Percentiles rank a stretch among this genome's conserved stretches.
Evolutionary conservation across 2,329 filamentous ascomycete species (phyloP).

Genomic region (Phaeosphaeriaceae sp.): DNA sequence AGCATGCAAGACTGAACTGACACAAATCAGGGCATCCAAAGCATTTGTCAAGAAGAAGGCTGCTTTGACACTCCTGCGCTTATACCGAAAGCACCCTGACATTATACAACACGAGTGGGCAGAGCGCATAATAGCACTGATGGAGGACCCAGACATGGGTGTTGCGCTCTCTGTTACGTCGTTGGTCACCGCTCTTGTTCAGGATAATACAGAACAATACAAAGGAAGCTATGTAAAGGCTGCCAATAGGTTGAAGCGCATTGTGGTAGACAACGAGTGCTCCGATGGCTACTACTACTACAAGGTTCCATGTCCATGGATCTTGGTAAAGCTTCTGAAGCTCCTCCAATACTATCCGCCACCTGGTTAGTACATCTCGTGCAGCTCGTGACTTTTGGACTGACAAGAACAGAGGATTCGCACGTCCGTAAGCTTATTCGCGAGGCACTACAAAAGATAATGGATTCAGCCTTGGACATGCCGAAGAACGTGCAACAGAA

Average conservation of each 20-base stretch:
- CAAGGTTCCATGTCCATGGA: constrained; percentile 98
- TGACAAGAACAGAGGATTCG: constrained; percentile 73
- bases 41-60: constrained; percentile 99
- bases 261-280: constrained; percentile 89
- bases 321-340: constrained; percentile 92
- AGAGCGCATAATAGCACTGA: constrained; percentile 96
- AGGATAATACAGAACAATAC: constrained; percentile 94
- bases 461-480: constrained; percentile 89
- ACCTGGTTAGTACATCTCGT: constrained; percentile 65
- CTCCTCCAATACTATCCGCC: constrained; percentile 96
- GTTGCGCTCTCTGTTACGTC: constrained; percentile 96
- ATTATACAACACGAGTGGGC: constrained; percentile 98
- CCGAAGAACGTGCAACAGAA: constrained; percentile 99
- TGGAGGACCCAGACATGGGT: constrained; percentile 95
- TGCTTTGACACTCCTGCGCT: constrained; percentile 85
- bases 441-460: constrained; percentile 86
- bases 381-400: background rate
- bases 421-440: constrained; percentile 91
- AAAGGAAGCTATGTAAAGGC: constrained; percentile 94
- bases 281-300: constrained; percentile 95
- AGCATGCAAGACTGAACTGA: constrained; percentile 25
- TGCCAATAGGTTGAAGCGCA: constrained; percentile 84
- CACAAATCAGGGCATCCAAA: constrained; percentile 72
- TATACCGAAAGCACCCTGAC: constrained; percentile 92
- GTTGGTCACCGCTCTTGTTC: constrained; percentile 89